These are phyloP conservation scores for Oryza punctata DNA, from an alignment of 176 grass and related monocot species.

Conservation along the genomic window DNA sequence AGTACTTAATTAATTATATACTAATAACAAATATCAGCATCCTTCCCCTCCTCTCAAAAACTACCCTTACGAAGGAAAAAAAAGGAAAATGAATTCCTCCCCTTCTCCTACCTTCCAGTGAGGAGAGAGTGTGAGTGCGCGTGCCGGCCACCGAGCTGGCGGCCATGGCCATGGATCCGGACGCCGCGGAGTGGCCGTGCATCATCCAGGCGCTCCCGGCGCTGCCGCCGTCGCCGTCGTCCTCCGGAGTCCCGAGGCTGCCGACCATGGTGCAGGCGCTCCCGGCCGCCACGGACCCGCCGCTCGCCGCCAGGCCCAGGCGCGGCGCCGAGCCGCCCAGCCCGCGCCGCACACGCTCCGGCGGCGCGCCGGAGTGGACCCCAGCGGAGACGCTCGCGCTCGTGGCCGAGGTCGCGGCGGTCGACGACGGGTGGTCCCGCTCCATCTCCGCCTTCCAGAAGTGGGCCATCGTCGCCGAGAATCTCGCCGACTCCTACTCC, in stretches of 20 bases:
- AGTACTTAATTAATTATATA: too few relatives aligned
- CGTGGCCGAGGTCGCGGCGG: conserved; percentile 54
- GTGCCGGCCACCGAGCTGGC: too few relatives aligned
- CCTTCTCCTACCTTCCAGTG: background rate
- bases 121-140: background rate
- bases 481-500: conserved; percentile 53
- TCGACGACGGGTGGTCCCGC: conserved; percentile 78
- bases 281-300: conserved; percentile 29
- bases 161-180: conserved; percentile 30
- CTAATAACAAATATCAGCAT: too few relatives aligned
- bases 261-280: conserved; percentile 17
- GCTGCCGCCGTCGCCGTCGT: background rate
- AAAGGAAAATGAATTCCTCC: too few relatives aligned
- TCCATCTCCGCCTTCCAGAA: conserved; percentile 92
- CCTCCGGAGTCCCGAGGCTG: background rate
- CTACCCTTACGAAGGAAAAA: too few relatives aligned
- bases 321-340: conserved; percentile 23
- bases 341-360: conserved; percentile 65
- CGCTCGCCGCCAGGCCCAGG: background rate
- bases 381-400: conserved; percentile 50
- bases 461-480: conserved; percentile 88
- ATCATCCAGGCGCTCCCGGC: conserved; percentile 60
- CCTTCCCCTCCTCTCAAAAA: too few relatives aligned
- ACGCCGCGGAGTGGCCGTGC: conserved; percentile 37
- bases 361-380: conserved; percentile 58